Percentiles rank a stretch among this genome's conserved stretches.
Evolutionary conservation across 225 moss, liverwort and hornwort genomes (phyloP).

Genomic region (Anthoceros angustus): DNA sequence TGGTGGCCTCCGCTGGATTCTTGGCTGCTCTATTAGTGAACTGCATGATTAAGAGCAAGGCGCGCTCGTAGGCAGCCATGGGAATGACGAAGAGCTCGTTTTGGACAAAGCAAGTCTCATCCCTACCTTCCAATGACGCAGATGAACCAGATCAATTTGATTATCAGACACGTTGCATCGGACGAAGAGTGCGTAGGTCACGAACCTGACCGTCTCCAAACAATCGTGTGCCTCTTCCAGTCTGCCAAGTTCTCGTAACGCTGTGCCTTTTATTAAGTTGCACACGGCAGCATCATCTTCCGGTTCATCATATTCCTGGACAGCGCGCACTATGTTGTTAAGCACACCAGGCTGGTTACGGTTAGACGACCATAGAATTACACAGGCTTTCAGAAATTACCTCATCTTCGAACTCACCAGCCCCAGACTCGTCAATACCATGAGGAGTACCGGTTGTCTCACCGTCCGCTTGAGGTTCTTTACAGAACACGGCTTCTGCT

Average conservation of each 20-base stretch:
- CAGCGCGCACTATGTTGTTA: too few species aligned
- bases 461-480: background rate
- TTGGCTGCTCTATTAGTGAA: constrained; percentile 28
- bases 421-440: background rate
- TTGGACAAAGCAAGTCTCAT: constrained; percentile 55
- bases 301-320: constrained; percentile 35
- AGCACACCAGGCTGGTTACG: too few species aligned
- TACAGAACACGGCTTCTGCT: constrained; percentile 19
- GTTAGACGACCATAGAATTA: too few species aligned
- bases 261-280: constrained; percentile 79
- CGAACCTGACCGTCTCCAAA: constrained; percentile 55
- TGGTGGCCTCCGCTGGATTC: constrained; percentile 23
- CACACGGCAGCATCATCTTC: constrained; percentile 72
- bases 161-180: too few species aligned
- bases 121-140: constrained; percentile 15
- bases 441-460: background rate
- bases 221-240: constrained; percentile 52
- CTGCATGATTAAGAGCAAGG: constrained; percentile 60
- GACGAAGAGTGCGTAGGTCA: background rate
- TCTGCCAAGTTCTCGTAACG: constrained; percentile 61
- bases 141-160: background rate
- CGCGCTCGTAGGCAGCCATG: constrained; percentile 93
- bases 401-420: background rate
- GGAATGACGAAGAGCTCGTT: constrained; percentile 63
- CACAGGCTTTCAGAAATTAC: background rate